These are phyloP conservation scores for Candida insectorum DNA, from an alignment of 805 yeast genomes.

Conservation along the genomic window DNA sequence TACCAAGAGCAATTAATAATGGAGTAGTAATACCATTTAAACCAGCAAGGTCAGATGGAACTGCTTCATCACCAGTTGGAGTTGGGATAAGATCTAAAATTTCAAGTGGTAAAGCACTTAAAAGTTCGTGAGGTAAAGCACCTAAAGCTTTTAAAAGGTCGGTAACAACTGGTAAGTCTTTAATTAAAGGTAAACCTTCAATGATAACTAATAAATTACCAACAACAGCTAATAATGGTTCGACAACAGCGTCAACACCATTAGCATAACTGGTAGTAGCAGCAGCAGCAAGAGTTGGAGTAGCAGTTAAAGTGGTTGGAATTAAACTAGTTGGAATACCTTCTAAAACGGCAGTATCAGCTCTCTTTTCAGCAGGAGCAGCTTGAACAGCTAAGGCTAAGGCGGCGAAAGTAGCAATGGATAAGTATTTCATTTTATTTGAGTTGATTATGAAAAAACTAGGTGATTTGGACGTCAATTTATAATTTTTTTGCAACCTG, in stretches of 20 bases:
- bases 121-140: neutral
- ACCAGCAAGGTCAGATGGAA: slow-evolving; percentile 1
- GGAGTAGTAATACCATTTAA: slow-evolving; percentile 1
- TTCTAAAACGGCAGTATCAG: slow-evolving; percentile 4
- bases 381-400: slow-evolving; percentile 10
- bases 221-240: slow-evolving; percentile 3
- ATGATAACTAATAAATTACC: slow-evolving; percentile 1
- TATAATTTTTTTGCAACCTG: too few species aligned
- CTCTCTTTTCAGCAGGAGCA: slow-evolving; percentile 13
- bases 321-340: slow-evolving; percentile 7
- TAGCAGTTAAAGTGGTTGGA: slow-evolving; percentile 1
- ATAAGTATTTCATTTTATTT: slow-evolving; percentile 11
- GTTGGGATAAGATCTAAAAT: slow-evolving; percentile 1
- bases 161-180: slow-evolving; percentile 1
- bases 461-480: too few species aligned
- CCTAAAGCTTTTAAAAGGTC: slow-evolving; percentile 1
- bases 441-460: too few species aligned
- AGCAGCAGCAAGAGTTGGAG: neutral
- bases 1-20: slow-evolving; percentile 7
- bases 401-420: slow-evolving; percentile 8
- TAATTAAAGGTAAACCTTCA: neutral
- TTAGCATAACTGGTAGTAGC: slow-evolving; percentile 9
- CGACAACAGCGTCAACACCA: neutral
- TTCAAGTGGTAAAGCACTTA: slow-evolving; percentile 2
- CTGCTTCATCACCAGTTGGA: too few species aligned